Conservation (phyloP, 208 protist genomes). For the Trypanosoma conorhini region DNA sequence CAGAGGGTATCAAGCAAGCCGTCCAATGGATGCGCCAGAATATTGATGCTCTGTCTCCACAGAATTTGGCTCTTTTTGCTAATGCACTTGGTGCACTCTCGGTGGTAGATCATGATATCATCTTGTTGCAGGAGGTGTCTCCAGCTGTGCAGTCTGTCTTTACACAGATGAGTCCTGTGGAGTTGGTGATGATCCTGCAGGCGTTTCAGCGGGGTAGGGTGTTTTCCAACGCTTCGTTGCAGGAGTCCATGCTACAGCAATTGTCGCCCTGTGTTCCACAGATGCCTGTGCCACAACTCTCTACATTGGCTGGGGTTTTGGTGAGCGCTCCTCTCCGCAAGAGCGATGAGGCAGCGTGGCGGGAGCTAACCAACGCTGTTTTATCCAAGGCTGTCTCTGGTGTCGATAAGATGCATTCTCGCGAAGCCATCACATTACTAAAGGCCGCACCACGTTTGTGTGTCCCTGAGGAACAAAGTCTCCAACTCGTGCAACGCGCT, state of each 20-base stretch:
- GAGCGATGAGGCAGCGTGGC: conserved; percentile 42
- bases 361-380: conserved; percentile 35
- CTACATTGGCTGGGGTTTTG: conserved; percentile 65
- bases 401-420: conserved; percentile 70
- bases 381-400: conserved; percentile 34
- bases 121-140: conserved; percentile 45
- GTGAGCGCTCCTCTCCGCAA: conserved; percentile 32
- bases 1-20: conserved; percentile 54
- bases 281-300: conserved; percentile 75
- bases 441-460: conserved; percentile 34
- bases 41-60: conserved; percentile 55
- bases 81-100: conserved; percentile 66
- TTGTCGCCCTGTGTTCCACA: conserved; percentile 48
- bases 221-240: conserved; percentile 34
- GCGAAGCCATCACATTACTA: conserved; percentile 67
- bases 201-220: conserved; percentile 62
- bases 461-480: conserved; percentile 43
- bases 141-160: conserved; percentile 50
- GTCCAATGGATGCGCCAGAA: conserved; percentile 69
- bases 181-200: conserved; percentile 85
- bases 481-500: conserved; percentile 47
- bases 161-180: conserved; percentile 71
- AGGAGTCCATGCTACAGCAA: conserved; percentile 48
- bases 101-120: conserved; percentile 34
- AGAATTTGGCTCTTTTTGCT: conserved; percentile 78